phyloP scores from a whole-genome alignment of 108 stramenopile species.

The Aureococcus anophagefferens region DNA sequence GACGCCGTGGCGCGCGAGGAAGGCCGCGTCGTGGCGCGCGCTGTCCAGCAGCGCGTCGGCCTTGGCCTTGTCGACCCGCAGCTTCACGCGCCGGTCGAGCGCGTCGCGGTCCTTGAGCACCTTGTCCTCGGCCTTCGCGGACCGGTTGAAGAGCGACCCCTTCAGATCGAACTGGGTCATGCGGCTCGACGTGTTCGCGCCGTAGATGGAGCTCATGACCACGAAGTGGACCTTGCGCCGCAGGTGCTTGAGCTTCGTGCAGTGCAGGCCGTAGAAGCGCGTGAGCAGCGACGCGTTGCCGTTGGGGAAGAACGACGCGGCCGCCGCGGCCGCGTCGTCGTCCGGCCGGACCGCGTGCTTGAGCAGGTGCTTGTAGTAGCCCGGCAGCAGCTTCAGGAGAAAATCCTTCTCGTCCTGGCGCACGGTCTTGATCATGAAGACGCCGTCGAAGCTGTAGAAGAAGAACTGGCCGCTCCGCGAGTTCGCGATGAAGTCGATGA shows the following conservation, averaged over 20 bases:
- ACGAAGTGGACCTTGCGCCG: constrained; percentile 25
- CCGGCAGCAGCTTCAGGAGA: constrained; percentile 43
- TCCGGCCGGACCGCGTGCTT: constrained; percentile 18
- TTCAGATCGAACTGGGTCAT: constrained; percentile 40
- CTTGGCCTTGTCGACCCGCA: constrained; percentile 35
- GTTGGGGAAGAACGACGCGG: neutral
- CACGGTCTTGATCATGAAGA: constrained; percentile 49
- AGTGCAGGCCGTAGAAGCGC: constrained; percentile 57
- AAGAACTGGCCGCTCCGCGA: constrained; percentile 58
- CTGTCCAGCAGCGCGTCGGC: constrained; percentile 36
- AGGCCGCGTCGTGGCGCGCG: constrained; percentile 47
- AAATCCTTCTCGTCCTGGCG: constrained; percentile 52
- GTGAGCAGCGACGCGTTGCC: constrained; percentile 30
- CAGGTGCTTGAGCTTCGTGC: constrained; percentile 41
- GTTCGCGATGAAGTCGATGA: constrained; percentile 58
- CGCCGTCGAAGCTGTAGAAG: constrained; percentile 58
- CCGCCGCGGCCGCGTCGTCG: too few relatives aligned
- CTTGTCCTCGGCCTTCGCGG: constrained; percentile 18
- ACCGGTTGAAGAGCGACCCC: constrained; percentile 21
- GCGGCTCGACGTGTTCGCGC: too few relatives aligned
- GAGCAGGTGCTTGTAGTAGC: constrained; percentile 46
- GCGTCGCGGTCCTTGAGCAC: constrained; percentile 39
- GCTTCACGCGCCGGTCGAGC: constrained; percentile 3
- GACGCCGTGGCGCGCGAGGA: constrained; percentile 52
- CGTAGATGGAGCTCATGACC: constrained; percentile 25